Evolutionary conservation across 768 basidiomycete species (phyloP), one percentile per base, ranked within the genome.

Genomic region (Termitomyces sp.): DNA sequence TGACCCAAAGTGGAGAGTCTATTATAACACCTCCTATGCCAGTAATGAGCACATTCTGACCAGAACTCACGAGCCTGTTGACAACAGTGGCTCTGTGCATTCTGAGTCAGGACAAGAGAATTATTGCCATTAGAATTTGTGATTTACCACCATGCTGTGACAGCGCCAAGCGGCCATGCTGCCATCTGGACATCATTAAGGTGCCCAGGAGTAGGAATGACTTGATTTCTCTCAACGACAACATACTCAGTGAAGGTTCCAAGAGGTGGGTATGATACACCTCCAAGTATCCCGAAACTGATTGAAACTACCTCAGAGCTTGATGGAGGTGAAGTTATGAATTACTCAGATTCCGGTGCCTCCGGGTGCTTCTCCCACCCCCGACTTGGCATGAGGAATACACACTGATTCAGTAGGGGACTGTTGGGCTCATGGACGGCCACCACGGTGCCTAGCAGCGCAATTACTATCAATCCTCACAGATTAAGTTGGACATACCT

Each of bases 141-240:
- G 1, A 66, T 74, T 42, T 11, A 91, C 91, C 91, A 82, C 86
- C 89, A 94, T 2, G 92, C 88, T 15, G 92, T 94, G 19, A 93
- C 66, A 2, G 84, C 89, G 0, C 76, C 90, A 2, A 90, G 62
- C 0, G 92, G 90, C 82, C 88, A 89, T 4, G 89, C 88, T 0
- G 90, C 84, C 17, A 80, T 76, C 51, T 91, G 80, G 41, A 83
- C 71, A 64, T 88, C 82, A 59, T 77, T 76, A 53, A 91, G 77
- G 66, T 93, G 85, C 5, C 76, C 68, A 0, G 90, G 91, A 3
- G 84, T 80, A 2, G 53, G 71, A 30, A 93, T 72, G 19, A 93
- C 79, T 51, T 88, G 79, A 54, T 84, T 77, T 45, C 87, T 80
- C 52, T 83, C 84, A 17, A 93, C 85, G 19, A 83, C 79, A 28